Conservation (phyloP, 176 grass and related monocot genomes). For the Carex pumila region DNA sequence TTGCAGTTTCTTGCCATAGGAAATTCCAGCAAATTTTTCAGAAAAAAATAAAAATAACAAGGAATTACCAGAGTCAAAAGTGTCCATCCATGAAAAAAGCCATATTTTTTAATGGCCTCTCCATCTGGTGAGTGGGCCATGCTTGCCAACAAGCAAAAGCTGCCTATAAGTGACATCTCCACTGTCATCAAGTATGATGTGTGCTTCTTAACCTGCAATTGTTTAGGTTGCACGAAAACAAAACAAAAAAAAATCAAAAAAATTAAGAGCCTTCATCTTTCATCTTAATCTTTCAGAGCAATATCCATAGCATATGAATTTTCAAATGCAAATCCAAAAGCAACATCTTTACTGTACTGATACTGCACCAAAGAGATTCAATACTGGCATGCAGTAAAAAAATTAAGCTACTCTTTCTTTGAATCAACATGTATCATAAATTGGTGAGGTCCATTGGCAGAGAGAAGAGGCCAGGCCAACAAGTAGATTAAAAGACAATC, state of each 20-base stretch:
- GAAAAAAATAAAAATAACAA: neutral
- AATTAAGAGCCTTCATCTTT: neutral
- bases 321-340: neutral
- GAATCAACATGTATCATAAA: neutral
- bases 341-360: neutral
- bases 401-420: neutral
- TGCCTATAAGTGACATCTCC: conserved; percentile 96
- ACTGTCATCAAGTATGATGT: conserved; percentile 98
- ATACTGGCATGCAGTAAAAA: neutral
- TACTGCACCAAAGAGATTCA: neutral
- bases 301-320: neutral
- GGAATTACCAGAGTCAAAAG: conserved; percentile 58
- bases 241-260: neutral
- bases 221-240: neutral
- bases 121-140: conserved; percentile 80
- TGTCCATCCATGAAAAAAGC: conserved; percentile 94
- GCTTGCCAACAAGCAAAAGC: conserved; percentile 77
- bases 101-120: conserved; percentile 71
- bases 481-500: neutral
- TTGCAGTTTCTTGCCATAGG: neutral
- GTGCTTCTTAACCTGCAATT: conserved; percentile 89
- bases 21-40: too few species aligned
- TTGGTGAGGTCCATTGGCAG: conserved; percentile 87
- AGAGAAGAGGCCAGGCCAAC: conserved; percentile 80
- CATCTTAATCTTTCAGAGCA: neutral